Evolutionary conservation across 2,329 filamentous ascomycete genomes (phyloP), one percentile per base, ranked within the genome.

Genomic region (Raffaelea albimanens): DNA sequence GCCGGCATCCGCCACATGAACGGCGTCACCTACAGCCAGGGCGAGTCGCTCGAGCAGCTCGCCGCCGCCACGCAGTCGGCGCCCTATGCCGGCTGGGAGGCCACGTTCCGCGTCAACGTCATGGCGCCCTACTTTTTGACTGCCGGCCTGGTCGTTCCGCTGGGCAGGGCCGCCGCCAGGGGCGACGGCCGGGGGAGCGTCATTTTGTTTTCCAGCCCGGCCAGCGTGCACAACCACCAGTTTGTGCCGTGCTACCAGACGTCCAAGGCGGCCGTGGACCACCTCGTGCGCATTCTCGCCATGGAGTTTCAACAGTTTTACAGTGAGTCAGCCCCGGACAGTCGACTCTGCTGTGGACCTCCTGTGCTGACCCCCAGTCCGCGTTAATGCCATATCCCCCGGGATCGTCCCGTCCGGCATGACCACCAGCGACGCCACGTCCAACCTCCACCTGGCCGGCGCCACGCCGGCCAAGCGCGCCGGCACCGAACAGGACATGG

Each of bases 51-150:
- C 13, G 19, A 7, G 9, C 19, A 44, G 36, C 42, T 48, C 67
- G 83, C 50, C 75, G 72, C 40, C 14, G 46, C 46, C 23, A 48
- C 41, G 13, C 41, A 43, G 34, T 48, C 46, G 41, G 46, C 46
- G 16, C 23, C 46, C 9, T 48, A 48, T 34, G 5, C 14, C 11
- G 52, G 48, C 33, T 54, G 52, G 53, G 53, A 55, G 29, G 48
- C 43, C 4, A 51, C 47, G 14, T 49, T 52, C 41, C 43, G 47
- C 18, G 47, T 52, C 18, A 56, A 56, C 39, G 48, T 56, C 9
- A 45, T 56, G 25, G 50, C 53, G 4, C 52, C 47, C 16, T 56
- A 56, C 45, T 56, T 44, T 18, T 40, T 56, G 10, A 55, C 53
- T 7, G 51, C 54, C 13, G 54, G 54, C 13, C 47, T 56, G 13